Base-by-base conservation (phyloP, 2,329 filamentous ascomycete species). In the Calonectria leucothoes region DNA sequence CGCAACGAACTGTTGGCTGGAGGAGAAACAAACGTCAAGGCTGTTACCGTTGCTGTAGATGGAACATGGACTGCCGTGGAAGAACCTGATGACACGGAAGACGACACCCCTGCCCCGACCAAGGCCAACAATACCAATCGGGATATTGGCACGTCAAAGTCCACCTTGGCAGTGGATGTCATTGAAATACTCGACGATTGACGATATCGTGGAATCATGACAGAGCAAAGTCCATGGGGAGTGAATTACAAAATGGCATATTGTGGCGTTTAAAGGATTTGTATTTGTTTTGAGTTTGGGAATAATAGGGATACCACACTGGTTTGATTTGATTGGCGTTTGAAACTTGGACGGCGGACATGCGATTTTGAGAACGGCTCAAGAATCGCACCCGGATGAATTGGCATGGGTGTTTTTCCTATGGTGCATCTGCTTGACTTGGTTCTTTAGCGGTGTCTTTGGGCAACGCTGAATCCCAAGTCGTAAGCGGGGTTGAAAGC, bases 1-100 rank as follows among this genome's bases (percentile, higher is more conserved):
- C 88, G 91, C 17, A 79, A 83, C 1, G 82, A 88, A 59, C 85
- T 97, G 10, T 35, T 80, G 6, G 68, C 71, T 14, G 68, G 69
- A 7, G 77, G 79, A 1, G 75, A 77, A 12, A 64, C 48, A 1
- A 67, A 74, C n/a, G 79, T 79, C n/a, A 85, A 79, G 75, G 79
- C 70, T 15, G 82, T 87, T 49, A 75, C 67, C 1, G 78, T 84
- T 6, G 63, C 66, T 12, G 74, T 76, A 1, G 75, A 85, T 51
- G 85, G 84, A 7, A 74, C 67, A 11, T 87, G 85, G 85, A 76
- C 57, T 55, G 72, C 81, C 6, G 77, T 84, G 20, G 68, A 76
- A 25, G 84, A 84, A 70, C 70, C 78, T 3, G 81, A 81, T n/a
- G 82, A 81, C 31, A 73, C 75, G 3, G 78, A 81, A 8, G 79